phyloP scores from a whole-genome alignment of 108 stramenopile genomes.

The Fistulifera solaris region DNA sequence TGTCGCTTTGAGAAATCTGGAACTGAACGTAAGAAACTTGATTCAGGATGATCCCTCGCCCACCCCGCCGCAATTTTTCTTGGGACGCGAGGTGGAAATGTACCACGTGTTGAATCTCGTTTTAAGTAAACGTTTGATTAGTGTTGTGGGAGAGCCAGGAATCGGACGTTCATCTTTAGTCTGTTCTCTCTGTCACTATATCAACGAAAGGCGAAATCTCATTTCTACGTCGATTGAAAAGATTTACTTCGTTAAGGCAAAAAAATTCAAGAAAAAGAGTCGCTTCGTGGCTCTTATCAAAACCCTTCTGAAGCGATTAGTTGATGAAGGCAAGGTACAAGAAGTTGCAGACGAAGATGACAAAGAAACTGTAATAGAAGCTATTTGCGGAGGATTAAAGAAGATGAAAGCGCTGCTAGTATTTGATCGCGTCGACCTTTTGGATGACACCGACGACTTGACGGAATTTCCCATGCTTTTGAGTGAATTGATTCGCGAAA shows the following conservation, averaged over 20 bases:
- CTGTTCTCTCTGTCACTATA: constrained; percentile 66
- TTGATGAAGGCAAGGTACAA: constrained; percentile 21
- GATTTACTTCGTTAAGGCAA: constrained; percentile 51
- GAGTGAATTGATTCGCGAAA: constrained; percentile 48
- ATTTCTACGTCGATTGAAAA: constrained; percentile 28
- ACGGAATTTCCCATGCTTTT: constrained; percentile 61
- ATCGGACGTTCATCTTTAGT: constrained; percentile 68
- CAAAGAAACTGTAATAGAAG: constrained; percentile 33
- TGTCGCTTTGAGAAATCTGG: constrained; percentile 2
- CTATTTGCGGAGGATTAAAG: constrained; percentile 29
- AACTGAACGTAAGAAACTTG: constrained; percentile 40
- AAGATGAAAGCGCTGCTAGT: constrained; percentile 54
- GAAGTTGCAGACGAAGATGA: constrained; percentile 20
- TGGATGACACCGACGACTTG: constrained; percentile 38
- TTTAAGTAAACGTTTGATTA: constrained; percentile 50
- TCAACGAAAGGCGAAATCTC: constrained; percentile 56
- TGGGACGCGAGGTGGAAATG: constrained; percentile 77
- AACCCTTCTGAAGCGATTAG: constrained; percentile 35
- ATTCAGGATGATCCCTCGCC: constrained; percentile 62
- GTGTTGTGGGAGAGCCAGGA: constrained; percentile 52
- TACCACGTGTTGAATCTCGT: constrained; percentile 50
- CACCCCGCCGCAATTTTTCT: constrained; percentile 68
- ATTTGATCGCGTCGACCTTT: constrained; percentile 52
- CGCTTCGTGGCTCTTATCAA: constrained; percentile 23
- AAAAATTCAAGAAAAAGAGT: constrained; percentile 22